Conservation (phyloP, 1,139 yeast genomes). For the Candida sanyaensis region DNA sequence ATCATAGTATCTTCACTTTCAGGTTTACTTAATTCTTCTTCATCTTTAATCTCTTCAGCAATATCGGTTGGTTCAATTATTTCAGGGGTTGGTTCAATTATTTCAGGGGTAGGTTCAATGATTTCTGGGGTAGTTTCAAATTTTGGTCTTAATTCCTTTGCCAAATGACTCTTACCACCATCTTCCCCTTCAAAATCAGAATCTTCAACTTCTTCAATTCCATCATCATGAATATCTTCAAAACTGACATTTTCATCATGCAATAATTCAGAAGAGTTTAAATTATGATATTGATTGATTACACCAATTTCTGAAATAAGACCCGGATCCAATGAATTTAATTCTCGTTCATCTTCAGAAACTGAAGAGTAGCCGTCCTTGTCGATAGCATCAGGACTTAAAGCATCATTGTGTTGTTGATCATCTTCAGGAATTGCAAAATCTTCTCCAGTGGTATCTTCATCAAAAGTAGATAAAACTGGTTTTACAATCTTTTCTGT, state of each 20-base stretch:
- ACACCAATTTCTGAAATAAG: conserved; percentile 22
- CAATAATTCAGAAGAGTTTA: conserved; percentile 15
- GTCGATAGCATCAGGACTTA: background rate
- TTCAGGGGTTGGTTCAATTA: conserved; percentile 30
- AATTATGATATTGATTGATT: conserved; percentile 22
- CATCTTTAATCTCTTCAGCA: background rate
- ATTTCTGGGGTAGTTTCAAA: conserved; percentile 34
- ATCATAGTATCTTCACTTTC: conserved; percentile 18
- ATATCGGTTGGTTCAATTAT: conserved; percentile 21
- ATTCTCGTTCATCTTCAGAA: conserved; percentile 9
- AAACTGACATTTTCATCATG: conserved; percentile 11
- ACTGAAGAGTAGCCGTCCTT: conserved; percentile 1
- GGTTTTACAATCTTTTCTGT: conserved; percentile 7
- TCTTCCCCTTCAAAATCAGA: background rate
- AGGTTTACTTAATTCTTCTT: background rate
- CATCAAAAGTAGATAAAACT: conserved; percentile 5
- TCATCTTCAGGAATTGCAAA: conserved; percentile 4
- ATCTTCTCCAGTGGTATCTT: conserved; percentile 6
- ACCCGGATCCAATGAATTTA: conserved; percentile 12
- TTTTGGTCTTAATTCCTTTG: conserved; percentile 32
- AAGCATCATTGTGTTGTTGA: background rate
- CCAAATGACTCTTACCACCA: conserved; percentile 14
- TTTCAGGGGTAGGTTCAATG: conserved; percentile 29
- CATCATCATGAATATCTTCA: conserved; percentile 3
- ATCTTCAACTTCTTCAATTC: conserved; percentile 11